phyloP scores from a whole-genome alignment of 768 basidiomycete genomes.

The Russula earlei region DNA sequence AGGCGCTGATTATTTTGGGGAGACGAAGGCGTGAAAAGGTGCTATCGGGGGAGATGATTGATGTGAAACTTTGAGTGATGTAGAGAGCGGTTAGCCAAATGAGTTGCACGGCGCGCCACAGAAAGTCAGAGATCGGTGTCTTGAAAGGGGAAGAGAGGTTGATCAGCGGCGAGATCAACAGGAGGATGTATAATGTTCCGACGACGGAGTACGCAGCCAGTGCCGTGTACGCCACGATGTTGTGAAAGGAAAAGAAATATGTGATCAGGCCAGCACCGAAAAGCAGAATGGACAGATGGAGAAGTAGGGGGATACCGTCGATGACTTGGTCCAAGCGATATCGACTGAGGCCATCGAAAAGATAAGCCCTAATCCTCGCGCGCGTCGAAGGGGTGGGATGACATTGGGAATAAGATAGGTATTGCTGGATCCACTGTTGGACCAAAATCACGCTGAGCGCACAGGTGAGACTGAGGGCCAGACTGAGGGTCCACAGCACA shows the following conservation, averaged over 20 bases:
- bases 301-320: conserved; percentile 4
- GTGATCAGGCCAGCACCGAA: conserved; percentile 14
- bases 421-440: conserved; percentile 12
- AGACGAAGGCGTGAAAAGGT: neutral
- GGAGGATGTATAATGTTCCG: neutral
- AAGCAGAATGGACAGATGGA: conserved; percentile 14
- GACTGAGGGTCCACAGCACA: conserved; percentile 11
- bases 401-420: neutral
- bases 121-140: conserved; percentile 8
- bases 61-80: neutral
- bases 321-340: conserved; percentile 5
- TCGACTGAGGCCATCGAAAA: conserved; percentile 3
- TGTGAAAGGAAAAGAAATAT: conserved; percentile 11
- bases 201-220: neutral
- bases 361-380: conserved; percentile 13
- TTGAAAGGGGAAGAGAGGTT: conserved; percentile 14
- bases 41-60: neutral
- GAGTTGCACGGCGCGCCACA: conserved; percentile 2
- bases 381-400: conserved; percentile 10
- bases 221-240: neutral
- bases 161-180: conserved; percentile 13
- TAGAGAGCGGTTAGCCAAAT: neutral
- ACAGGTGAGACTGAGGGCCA: conserved; percentile 5
- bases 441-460: conserved; percentile 3
- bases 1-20: neutral